Evolutionary conservation across 345 rosid species (phyloP), one percentile per base, ranked within the genome.

Genomic region (Lenwebbia sp.): DNA sequence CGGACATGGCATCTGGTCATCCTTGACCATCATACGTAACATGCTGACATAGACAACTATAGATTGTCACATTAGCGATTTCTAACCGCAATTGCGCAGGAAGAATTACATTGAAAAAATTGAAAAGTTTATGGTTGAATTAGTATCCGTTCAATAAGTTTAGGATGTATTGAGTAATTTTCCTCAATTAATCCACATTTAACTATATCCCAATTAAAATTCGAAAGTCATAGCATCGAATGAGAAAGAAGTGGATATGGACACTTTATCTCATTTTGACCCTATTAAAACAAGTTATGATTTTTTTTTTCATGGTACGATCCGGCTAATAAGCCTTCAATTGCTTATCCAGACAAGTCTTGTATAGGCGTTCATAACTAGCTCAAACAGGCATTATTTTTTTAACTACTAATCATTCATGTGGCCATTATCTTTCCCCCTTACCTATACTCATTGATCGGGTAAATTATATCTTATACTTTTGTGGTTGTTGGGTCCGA

Each of bases 11-110:
- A 7, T 15, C 0, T 5, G 0, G 19, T 65, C 41, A 30, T 30
- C 41, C 4, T 10, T 0, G 0, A 30, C 11, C 12, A 0, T 15
- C 74, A 7, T 6, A 28, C 21, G 13, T 28, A 28, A 60, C 37
- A 28, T 28, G 74, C 0, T 6, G 10, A 13, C 1, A 7, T 60
- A 28, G 21, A 60, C 19, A 60, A 58, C 8, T 3, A 3, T 58
- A 7, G 1, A 13, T 58, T 0, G 1, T 12, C 33, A n/a, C 3
- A 14, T 58, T 1, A 58, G 0, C 4, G 0, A 58, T 58, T 58
- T 58, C 7, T 17, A 58, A n/a, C 1, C 6, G 0, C 33, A n/a
- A 13, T 13, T 58, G 6, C 9, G 9, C 1, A 3, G n/a, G 19
- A 58, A 58, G 7, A n/a, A 58, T 6, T 7, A 58, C 17, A 58